Conservation (phyloP, 441 rosid species). For the Populus hybrid region DNA sequence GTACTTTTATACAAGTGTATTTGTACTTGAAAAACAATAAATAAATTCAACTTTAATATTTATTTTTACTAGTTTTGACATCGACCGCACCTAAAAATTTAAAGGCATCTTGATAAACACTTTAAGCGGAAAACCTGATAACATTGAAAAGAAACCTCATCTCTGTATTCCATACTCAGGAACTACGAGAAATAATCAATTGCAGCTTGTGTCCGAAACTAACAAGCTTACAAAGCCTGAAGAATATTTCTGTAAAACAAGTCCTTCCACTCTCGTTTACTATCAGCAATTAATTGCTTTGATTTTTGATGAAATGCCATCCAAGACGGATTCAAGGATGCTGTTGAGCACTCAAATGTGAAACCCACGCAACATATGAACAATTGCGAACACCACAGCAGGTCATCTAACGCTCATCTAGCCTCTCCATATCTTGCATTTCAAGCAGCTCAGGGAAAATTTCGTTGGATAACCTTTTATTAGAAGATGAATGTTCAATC, state of each 20-base stretch:
- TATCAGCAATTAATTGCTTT: no score
- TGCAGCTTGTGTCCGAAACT: constrained; percentile 19
- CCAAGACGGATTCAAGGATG: no score
- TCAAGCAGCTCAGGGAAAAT: constrained; percentile 72
- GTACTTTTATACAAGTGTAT: no score
- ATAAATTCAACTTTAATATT: no score
- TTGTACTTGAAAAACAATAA: no score
- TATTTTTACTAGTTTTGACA: no score
- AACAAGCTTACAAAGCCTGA: constrained; percentile 21
- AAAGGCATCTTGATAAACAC: no score
- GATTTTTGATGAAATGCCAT: no score
- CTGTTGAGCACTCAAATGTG: no score
- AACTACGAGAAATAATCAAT: constrained; percentile 12
- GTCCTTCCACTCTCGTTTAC: background rate
- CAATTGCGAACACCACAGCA: background rate
- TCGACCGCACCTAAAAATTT: no score
- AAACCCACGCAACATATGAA: background rate
- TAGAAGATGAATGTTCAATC: constrained; percentile 60
- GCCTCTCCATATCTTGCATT: constrained; percentile 43
- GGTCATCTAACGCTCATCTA: constrained; percentile 28
- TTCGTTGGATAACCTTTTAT: constrained; percentile 62
- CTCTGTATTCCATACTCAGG: background rate
- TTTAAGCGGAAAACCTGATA: no score
- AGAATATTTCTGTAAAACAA: background rate
- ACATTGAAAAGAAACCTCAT: no score